Conservation (phyloP, 495 filamentous ascomycete genomes). For the Penicillium nucicola region DNA sequence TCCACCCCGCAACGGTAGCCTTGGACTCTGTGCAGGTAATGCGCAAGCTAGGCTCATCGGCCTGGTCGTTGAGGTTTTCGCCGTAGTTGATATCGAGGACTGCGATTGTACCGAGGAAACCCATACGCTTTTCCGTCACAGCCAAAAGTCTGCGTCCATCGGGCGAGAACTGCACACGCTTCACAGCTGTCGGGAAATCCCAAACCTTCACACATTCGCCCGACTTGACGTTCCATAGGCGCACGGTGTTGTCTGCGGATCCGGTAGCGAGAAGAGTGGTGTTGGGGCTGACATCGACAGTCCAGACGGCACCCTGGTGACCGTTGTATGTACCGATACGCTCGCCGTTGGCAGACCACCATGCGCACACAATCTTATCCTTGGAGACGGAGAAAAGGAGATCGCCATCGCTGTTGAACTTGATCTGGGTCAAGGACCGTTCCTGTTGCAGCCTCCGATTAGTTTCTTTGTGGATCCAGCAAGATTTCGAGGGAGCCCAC, state of each 20-base stretch:
- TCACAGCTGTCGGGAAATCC: slow-evolving; percentile 94
- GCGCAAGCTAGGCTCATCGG: slow-evolving; percentile 70
- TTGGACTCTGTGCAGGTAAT: slow-evolving; percentile 94
- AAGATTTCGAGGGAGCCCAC: slow-evolving; percentile 23
- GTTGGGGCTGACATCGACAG: slow-evolving; percentile 94
- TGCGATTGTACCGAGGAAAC: slow-evolving; percentile 86
- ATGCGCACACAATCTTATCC: slow-evolving; percentile 93
- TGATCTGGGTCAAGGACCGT: slow-evolving; percentile 97
- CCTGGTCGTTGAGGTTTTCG: slow-evolving; percentile 61
- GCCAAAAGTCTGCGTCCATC: slow-evolving; percentile 86
- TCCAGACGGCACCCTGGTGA: slow-evolving; percentile 98
- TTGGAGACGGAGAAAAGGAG: slow-evolving; percentile 96
- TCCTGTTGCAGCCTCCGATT: slow-evolving; percentile 52
- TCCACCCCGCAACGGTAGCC: slow-evolving; percentile 95
- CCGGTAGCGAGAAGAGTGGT: slow-evolving; percentile 90
- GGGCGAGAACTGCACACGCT: slow-evolving; percentile 92
- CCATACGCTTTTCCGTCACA: slow-evolving; percentile 97
- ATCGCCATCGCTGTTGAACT: slow-evolving; percentile 95
- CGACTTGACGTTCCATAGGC: slow-evolving; percentile 93
- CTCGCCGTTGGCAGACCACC: slow-evolving; percentile 93
- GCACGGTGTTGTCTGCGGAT: slow-evolving; percentile 95
- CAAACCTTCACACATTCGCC: slow-evolving; percentile 92
- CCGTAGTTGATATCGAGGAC: slow-evolving; percentile 83
- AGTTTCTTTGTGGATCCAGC: slow-evolving; percentile 19
- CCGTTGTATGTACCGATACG: slow-evolving; percentile 93